Conservation (phyloP, 1,139 yeast species). For the Komagataea norvegica region DNA sequence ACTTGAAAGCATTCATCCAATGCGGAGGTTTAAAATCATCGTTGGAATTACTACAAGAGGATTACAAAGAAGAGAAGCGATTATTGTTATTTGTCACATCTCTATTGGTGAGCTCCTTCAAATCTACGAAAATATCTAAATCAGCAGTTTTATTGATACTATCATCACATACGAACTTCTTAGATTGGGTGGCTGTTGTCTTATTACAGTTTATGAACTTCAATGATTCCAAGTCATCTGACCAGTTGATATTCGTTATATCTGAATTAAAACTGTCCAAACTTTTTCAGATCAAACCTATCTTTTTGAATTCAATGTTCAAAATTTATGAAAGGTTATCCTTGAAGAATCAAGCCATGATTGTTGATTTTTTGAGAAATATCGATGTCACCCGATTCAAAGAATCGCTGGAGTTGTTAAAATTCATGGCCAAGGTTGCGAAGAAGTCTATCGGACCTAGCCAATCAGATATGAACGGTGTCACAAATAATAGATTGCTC, state of each 20-base stretch:
- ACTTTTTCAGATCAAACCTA: conserved; percentile 38
- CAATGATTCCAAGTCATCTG: conserved; percentile 18
- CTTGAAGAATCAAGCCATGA: conserved; percentile 33
- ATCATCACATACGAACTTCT: conserved; percentile 14
- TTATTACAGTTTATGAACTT: conserved; percentile 19
- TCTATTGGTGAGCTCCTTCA: conserved; percentile 1
- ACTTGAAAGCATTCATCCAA: conserved; percentile 47
- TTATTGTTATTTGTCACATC: conserved; percentile 43
- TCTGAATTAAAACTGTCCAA: conserved; percentile 40
- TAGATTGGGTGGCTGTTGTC: conserved; percentile 25
- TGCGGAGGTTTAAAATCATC: conserved; percentile 54
- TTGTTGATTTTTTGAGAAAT: conserved; percentile 39
- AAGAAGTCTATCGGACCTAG: conserved; percentile 23
- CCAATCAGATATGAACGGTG: conserved; percentile 8
- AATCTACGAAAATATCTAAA: conserved; percentile 2
- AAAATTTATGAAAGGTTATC: conserved; percentile 35
- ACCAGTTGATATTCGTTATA: conserved; percentile 38
- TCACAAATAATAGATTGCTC: conserved; percentile 38
- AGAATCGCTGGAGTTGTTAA: conserved; percentile 25
- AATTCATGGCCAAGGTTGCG: conserved; percentile 23
- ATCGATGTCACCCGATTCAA: conserved; percentile 15
- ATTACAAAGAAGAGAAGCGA: conserved; percentile 41
- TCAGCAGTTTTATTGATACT: conserved; percentile 7
- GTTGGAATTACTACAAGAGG: conserved; percentile 51
- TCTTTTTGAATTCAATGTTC: conserved; percentile 42